phyloP scores from a whole-genome alignment of 1,284 basidiomycete species.

The Trametes polyzona region DNA sequence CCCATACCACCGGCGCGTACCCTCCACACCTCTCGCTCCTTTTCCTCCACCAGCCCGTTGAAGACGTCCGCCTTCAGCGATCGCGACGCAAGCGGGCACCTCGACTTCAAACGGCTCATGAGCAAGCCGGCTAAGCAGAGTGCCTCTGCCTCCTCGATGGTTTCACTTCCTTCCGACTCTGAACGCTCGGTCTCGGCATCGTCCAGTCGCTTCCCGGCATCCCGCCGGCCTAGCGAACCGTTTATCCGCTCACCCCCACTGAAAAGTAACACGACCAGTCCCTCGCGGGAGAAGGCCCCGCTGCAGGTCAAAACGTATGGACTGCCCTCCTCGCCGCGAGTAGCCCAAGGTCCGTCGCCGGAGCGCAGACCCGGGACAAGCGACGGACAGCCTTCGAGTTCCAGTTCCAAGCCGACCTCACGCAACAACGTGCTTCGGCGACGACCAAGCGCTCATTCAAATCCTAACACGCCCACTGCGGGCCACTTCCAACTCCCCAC shows the following conservation, averaged over 20 bases:
- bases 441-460: conserved; percentile 42
- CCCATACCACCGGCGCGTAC: conserved; percentile 15
- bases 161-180: conserved; percentile 40
- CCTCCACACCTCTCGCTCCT: conserved; percentile 15
- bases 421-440: conserved; percentile 55
- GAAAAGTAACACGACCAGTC: neutral
- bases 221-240: conserved; percentile 18
- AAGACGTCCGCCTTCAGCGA: conserved; percentile 33
- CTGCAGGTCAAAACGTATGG: conserved; percentile 16
- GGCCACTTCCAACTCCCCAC: conserved; percentile 17
- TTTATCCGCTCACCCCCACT: conserved; percentile 9
- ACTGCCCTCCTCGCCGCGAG: conserved; percentile 8
- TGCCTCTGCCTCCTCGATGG: conserved; percentile 33
- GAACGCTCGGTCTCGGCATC: conserved; percentile 26
- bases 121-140: conserved; percentile 41
- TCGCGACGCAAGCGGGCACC: conserved; percentile 35
- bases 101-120: conserved; percentile 44
- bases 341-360: conserved; percentile 6
- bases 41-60: conserved; percentile 26
- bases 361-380: conserved; percentile 11
- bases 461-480: conserved; percentile 31
- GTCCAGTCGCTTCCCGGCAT: conserved; percentile 4
- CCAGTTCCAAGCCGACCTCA: too few relatives aligned
- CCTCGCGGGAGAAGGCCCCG: conserved; percentile 17
- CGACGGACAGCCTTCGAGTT: conserved; percentile 12